These are phyloP conservation scores for Hyaloscypha variabilis DNA, from an alignment of 495 filamentous ascomycete species.

Conservation along the genomic window DNA sequence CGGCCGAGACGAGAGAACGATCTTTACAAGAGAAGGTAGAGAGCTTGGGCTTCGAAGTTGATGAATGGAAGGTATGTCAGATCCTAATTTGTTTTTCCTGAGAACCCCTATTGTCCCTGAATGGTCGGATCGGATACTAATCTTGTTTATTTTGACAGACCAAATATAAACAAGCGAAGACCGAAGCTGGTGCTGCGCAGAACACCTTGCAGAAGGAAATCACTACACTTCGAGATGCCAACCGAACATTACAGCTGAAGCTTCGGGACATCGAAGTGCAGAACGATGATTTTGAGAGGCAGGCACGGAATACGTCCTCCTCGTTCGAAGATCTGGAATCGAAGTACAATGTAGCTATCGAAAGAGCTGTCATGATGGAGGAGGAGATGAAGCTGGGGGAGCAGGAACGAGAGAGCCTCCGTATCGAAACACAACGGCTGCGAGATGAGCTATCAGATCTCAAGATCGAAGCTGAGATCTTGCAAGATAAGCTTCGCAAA, in stretches of 20 bases:
- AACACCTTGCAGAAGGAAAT: constrained; percentile 93
- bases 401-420: constrained; percentile 81
- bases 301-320: constrained; percentile 90
- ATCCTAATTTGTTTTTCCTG: not conserved
- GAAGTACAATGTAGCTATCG: constrained; percentile 93
- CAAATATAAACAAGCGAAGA: constrained; percentile 95
- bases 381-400: constrained; percentile 91
- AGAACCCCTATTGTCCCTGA: not conserved
- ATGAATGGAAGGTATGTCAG: constrained; percentile 91
- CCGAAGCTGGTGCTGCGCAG: constrained; percentile 80
- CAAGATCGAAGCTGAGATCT: constrained; percentile 92
- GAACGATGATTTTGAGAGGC: constrained; percentile 97
- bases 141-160: constrained; percentile 54
- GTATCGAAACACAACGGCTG: constrained; percentile 86
- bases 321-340: constrained; percentile 96
- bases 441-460: constrained; percentile 90
- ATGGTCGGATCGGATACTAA: constrained; percentile 24
- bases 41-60: constrained; percentile 80
- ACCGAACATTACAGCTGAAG: constrained; percentile 77
- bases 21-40: constrained; percentile 86
- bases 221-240: constrained; percentile 81
- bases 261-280: constrained; percentile 94
- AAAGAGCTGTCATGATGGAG: constrained; percentile 89
- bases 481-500: constrained; percentile 82
- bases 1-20: constrained; percentile 89